A percentile compares a stretch with the other conserved stretches of the same genome.
These are phyloP conservation scores for Rhizopogon rudus DNA, from an alignment of 768 basidiomycete species.

Conservation along the genomic window DNA sequence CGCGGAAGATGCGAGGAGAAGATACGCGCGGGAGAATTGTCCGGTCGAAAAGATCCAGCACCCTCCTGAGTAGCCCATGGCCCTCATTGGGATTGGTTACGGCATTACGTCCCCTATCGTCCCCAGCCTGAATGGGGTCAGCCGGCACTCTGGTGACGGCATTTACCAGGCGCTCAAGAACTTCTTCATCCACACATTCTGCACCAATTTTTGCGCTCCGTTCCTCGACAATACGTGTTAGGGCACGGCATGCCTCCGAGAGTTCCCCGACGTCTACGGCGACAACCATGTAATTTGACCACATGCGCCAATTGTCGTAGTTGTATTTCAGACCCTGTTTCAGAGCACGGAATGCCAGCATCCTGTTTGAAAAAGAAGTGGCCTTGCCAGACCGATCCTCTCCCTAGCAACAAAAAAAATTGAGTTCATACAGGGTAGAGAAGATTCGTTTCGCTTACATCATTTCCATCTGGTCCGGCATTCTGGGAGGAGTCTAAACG, in stretches of 20 bases:
- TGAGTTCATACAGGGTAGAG: conserved; percentile 11
- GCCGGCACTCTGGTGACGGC: conserved; percentile 63
- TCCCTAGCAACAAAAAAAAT: conserved; percentile 18
- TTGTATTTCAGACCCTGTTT: conserved; percentile 81
- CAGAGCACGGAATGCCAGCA: conserved; percentile 88
- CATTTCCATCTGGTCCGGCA: conserved; percentile 27
- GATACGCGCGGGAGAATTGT: conserved; percentile 82
- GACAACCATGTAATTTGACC: conserved; percentile 96
- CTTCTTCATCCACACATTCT: conserved; percentile 74
- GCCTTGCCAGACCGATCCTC: conserved; percentile 18
- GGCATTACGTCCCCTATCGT: conserved; percentile 14
- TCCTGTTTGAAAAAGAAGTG: conserved; percentile 68
- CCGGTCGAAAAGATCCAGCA: conserved; percentile 69
- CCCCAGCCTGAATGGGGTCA: conserved; percentile 33
- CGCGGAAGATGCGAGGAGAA: conserved; percentile 71
- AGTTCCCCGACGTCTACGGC: conserved; percentile 92
- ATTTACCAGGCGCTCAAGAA: conserved; percentile 84
- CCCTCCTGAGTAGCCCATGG: conserved; percentile 58
- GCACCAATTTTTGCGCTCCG: conserved; percentile 38
- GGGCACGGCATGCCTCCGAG: conserved; percentile 79
- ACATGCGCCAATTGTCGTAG: conserved; percentile 96
- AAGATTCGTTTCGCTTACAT: conserved; percentile 12
- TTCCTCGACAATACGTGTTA: conserved; percentile 73
- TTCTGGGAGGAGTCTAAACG: conserved; percentile 53
- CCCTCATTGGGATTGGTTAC: conserved; percentile 55